Percentiles rank a stretch among this genome's conserved stretches.
Evolutionary conservation across 2,329 filamentous ascomycete genomes (phyloP).

Genomic region (Hypoxylon sp.): DNA sequence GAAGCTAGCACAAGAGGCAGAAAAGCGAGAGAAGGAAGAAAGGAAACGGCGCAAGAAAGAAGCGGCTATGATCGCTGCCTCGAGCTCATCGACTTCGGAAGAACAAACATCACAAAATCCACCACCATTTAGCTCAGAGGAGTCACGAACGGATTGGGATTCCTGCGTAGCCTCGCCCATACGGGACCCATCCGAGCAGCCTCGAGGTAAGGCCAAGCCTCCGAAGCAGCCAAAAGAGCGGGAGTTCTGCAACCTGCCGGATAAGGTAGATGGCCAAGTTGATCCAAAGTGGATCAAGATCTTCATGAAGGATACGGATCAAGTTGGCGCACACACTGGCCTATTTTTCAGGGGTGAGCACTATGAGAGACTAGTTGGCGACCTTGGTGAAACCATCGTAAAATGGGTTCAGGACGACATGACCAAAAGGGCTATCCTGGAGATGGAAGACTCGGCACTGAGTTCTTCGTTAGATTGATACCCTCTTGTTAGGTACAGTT

Average conservation of each 20-base stretch:
- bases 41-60: slow-evolving; percentile 53
- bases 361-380: slow-evolving; percentile 82
- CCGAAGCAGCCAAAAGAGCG: slow-evolving; percentile 66
- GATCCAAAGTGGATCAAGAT: slow-evolving; percentile 84
- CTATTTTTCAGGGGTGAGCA: slow-evolving; percentile 81
- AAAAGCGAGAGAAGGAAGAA: slow-evolving; percentile 59
- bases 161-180: slow-evolving; percentile 26
- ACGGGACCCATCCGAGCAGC: slow-evolving; percentile 2
- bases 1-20: slow-evolving; percentile 60
- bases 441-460: slow-evolving; percentile 40
- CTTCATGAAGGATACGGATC: slow-evolving; percentile 86
- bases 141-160: slow-evolving; percentile 19
- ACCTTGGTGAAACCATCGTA: slow-evolving; percentile 76
- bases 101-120: slow-evolving; percentile 28
- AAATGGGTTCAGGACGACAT: slow-evolving; percentile 78
- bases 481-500: slow-evolving; percentile 3
- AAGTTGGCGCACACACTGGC: slow-evolving; percentile 87
- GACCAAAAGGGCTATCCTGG: slow-evolving; percentile 59
- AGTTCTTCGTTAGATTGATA: slow-evolving; percentile 3
- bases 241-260: slow-evolving; percentile 85
- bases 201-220: slow-evolving; percentile 28
- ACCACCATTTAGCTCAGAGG: slow-evolving; percentile 46
- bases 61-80: slow-evolving; percentile 21
- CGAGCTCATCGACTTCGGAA: slow-evolving; percentile 31
- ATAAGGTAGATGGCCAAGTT: slow-evolving; percentile 65